Evolutionary conservation across 139 green algal genomes (phyloP).

Genomic region (Chlorella sp.): DNA sequence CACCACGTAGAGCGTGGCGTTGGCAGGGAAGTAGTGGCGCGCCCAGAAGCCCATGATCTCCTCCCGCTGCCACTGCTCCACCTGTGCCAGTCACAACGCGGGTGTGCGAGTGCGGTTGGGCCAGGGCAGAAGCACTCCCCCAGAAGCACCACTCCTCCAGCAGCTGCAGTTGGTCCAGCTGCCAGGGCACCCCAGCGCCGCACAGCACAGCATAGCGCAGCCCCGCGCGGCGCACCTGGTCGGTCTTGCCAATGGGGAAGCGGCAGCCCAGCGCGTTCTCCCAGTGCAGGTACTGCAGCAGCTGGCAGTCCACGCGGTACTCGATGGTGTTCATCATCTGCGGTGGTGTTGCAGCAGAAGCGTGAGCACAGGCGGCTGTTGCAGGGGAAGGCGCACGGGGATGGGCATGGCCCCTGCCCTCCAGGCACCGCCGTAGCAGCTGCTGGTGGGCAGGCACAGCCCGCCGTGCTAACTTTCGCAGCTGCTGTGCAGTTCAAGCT

Average conservation of each 20-base stretch:
- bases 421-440: too few relatives aligned
- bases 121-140: neutral
- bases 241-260: conserved; percentile 97
- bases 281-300: conserved; percentile 95
- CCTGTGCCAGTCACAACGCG: conserved; percentile 45
- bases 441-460: too few relatives aligned
- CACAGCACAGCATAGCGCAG: neutral
- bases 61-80: conserved; percentile 84
- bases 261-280: conserved; percentile 95
- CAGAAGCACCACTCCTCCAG: neutral
- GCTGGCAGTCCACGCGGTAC: conserved; percentile 99
- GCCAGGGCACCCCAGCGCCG: neutral
- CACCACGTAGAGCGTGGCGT: conserved; percentile 98
- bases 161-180: neutral
- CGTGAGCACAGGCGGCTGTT: too few relatives aligned
- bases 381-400: too few relatives aligned
- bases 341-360: too few relatives aligned
- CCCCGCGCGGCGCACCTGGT: conserved; percentile 63
- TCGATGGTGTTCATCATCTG: conserved; percentile 99
- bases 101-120: neutral
- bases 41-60: conserved; percentile 89
- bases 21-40: conserved; percentile 96
- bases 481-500: too few relatives aligned
- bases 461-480: too few relatives aligned
- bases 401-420: too few relatives aligned